Conservation (phyloP, 208 protist genomes). For the Leishmania gerbilli region DNA sequence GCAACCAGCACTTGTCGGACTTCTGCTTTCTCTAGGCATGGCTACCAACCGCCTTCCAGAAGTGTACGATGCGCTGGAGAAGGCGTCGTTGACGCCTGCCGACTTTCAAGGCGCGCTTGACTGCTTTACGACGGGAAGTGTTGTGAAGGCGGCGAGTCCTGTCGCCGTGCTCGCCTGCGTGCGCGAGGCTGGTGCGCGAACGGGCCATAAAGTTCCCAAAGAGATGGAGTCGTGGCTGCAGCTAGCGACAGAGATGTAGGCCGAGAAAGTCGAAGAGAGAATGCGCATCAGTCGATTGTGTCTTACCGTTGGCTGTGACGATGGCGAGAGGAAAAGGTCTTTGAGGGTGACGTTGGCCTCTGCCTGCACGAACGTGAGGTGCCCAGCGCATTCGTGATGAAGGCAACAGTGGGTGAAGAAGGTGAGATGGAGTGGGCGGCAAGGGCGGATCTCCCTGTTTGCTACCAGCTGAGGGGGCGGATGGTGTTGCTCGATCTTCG, state of each 20-base stretch:
- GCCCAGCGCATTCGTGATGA: neutral
- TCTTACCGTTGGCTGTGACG: neutral
- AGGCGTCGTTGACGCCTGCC: conserved; percentile 26
- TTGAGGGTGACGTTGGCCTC: neutral
- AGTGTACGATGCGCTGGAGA: conserved; percentile 21
- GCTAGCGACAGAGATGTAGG: conserved; percentile 35
- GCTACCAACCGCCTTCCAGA: conserved; percentile 13
- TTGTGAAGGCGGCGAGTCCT: conserved; percentile 27
- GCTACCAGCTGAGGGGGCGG: neutral
- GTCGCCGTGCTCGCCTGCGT: conserved; percentile 49
- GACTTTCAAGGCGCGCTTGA: conserved; percentile 40
- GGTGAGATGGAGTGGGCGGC: neutral
- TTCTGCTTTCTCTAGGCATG: conserved; percentile 18
- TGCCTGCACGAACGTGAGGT: neutral
- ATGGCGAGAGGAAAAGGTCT: neutral
- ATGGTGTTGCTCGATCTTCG: neutral
- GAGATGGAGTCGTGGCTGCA: conserved; percentile 67
- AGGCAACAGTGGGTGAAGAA: neutral
- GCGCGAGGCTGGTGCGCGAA: conserved; percentile 30
- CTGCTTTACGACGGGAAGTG: conserved; percentile 36
- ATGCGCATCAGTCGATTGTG: neutral
- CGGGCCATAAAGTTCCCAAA: conserved; percentile 37
- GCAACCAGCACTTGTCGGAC: conserved; percentile 17
- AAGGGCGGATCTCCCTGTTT: neutral
- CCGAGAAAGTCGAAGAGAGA: neutral